Evolutionary conservation across 2,329 filamentous ascomycete species (phyloP).

Genomic region (Neodidymelliopsis sp.): DNA sequence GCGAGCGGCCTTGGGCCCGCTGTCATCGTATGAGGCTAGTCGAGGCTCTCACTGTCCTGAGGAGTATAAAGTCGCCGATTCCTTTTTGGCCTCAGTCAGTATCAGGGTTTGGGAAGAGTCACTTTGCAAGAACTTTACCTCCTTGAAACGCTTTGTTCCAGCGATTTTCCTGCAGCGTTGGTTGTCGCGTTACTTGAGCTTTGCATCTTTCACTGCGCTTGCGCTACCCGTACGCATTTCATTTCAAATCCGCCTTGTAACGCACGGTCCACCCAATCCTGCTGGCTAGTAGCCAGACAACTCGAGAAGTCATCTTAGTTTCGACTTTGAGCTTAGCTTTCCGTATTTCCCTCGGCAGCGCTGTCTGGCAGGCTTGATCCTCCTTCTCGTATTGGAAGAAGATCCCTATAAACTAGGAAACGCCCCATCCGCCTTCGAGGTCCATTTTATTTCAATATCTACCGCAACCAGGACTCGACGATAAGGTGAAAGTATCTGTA

Average conservation of each 20-base stretch:
- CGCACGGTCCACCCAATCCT: slow-evolving; percentile 10
- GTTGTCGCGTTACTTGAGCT: too few relatives aligned
- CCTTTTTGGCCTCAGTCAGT: too few relatives aligned
- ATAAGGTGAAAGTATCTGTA: slow-evolving; percentile 7
- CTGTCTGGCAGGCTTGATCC: not conserved
- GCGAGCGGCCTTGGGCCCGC: slow-evolving; percentile 8
- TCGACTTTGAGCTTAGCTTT: slow-evolving; percentile 13
- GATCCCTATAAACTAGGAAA: not conserved
- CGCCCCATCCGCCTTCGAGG: slow-evolving; percentile 2
- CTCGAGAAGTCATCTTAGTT: slow-evolving; percentile 14
- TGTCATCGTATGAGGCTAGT: slow-evolving; percentile 13
- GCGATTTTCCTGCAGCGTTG: too few relatives aligned
- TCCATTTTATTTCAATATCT: not conserved
- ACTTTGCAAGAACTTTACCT: too few relatives aligned
- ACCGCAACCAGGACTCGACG: not conserved
- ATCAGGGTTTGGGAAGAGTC: too few relatives aligned
- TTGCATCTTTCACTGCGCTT: too few relatives aligned
- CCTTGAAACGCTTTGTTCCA: too few relatives aligned
- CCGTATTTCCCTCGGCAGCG: not conserved
- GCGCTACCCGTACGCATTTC: too few relatives aligned
- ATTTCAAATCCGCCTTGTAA: slow-evolving; percentile 9
- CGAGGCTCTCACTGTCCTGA: slow-evolving; percentile 15
- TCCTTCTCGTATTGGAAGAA: slow-evolving; percentile 4
- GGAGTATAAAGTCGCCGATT: slow-evolving; percentile 14
- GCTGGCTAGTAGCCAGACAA: slow-evolving; percentile 14